Conservation (phyloP, 176 grass and related monocot genomes). For the Avena sativa region DNA sequence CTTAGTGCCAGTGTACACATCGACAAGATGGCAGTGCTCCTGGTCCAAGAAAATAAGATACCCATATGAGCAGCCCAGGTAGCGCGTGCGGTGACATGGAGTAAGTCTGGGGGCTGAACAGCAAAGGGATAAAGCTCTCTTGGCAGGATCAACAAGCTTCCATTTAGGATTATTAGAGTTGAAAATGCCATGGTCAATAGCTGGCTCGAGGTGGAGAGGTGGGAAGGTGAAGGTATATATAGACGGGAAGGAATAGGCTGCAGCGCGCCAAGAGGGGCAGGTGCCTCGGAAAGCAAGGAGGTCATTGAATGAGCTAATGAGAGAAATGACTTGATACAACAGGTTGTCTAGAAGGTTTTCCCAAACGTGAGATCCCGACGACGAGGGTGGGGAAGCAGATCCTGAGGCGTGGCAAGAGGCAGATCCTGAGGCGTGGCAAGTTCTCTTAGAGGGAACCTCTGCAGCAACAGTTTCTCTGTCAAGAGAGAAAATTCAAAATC, state of each 20-base stretch:
- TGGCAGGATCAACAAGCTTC: slow-evolving; percentile 37
- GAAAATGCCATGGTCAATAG: background rate
- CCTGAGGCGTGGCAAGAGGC: background rate
- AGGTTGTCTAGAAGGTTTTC: slow-evolving; percentile 52
- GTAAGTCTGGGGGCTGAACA: background rate
- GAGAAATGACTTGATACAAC: slow-evolving; percentile 48
- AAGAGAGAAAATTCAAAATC: background rate
- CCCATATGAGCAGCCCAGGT: slow-evolving; percentile 57
- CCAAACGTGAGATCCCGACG: slow-evolving; percentile 34
- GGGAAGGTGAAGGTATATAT: slow-evolving; percentile 37
- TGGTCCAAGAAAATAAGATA: slow-evolving; percentile 51
- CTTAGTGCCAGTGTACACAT: slow-evolving; percentile 51
- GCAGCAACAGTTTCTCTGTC: background rate
- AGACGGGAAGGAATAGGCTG: slow-evolving; percentile 32
- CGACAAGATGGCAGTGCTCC: slow-evolving; percentile 34
- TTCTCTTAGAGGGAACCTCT: slow-evolving; percentile 14
- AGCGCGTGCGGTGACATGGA: slow-evolving; percentile 8
- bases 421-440: background rate
- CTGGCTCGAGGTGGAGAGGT: slow-evolving; percentile 49
- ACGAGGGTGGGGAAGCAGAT: background rate
- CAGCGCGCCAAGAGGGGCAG: slow-evolving; percentile 59
- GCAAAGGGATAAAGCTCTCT: background rate
- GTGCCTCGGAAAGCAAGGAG: slow-evolving; percentile 51
- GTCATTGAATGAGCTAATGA: slow-evolving; percentile 61
- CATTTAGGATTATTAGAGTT: background rate